Percentiles rank a stretch among this genome's conserved stretches.
Conservation (phyloP, 768 basidiomycete genomes). For the Cystofilobasidium bisporidii region DNA sequence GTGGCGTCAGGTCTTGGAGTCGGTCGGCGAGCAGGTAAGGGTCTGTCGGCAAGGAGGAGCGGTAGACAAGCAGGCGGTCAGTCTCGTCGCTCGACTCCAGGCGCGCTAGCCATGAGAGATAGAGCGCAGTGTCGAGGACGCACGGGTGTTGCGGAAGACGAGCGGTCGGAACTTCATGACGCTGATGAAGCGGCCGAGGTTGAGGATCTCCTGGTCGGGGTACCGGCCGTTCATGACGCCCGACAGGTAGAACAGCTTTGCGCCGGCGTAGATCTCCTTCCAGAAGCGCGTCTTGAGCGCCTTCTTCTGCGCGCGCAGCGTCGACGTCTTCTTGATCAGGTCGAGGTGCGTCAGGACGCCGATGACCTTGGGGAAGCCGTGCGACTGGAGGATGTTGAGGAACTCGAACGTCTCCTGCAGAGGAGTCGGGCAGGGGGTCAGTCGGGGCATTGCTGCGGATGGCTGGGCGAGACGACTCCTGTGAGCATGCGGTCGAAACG, state of each 20-base stretch:
- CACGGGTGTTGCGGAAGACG: slow-evolving; percentile 72
- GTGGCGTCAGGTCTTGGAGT: slow-evolving; percentile 84
- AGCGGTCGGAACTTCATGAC: slow-evolving; percentile 99
- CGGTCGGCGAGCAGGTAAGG: slow-evolving; percentile 92
- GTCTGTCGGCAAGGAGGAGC: slow-evolving; percentile 43
- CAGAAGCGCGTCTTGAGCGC: slow-evolving; percentile 95
- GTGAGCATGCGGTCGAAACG: slow-evolving; percentile 33
- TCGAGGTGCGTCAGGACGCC: slow-evolving; percentile 93
- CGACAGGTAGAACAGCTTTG: slow-evolving; percentile 94
- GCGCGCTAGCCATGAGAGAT: no score
- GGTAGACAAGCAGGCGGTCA: no score
- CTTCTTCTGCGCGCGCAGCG: slow-evolving; percentile 83
- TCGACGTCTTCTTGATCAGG: slow-evolving; percentile 82
- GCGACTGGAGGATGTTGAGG: slow-evolving; percentile 88
- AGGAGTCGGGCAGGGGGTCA: background rate
- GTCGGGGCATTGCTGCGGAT: background rate
- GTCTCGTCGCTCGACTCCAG: no score
- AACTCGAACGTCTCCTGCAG: slow-evolving; percentile 95
- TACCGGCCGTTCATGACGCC: slow-evolving; percentile 96
- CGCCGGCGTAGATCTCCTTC: slow-evolving; percentile 98
- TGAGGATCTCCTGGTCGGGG: slow-evolving; percentile 90
- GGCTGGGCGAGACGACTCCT: no score
- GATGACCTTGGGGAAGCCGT: slow-evolving; percentile 97
- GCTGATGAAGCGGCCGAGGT: slow-evolving; percentile 88
- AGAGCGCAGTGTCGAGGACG: background rate